Base-by-base conservation (phyloP, 331 rosid genomes). In the Ulmus americana region DNA sequence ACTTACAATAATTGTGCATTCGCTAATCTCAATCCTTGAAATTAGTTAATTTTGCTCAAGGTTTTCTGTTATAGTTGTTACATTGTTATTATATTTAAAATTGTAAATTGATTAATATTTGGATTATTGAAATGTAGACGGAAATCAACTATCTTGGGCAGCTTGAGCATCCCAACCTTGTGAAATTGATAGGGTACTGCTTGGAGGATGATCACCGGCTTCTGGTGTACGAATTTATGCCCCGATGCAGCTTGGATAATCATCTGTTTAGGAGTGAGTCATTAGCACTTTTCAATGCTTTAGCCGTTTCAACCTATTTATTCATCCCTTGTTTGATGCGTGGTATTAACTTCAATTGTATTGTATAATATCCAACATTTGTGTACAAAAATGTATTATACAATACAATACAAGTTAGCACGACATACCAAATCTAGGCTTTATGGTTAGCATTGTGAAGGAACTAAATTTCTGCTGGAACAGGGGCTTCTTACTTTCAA, bases 141-240 rank as follows among this genome's bases (percentile, higher is more conserved):
- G 99, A 94, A 76, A 94, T 94, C 57, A 88, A 90, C 70, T 94
- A 79, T 67, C 87, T 94, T 78, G 99, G 99, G 57, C 97, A 84
- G 82, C 89, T 94, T 69, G 83, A 75, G 46, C 97, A 94, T 73
- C 91, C 89, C 55, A 90, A 94, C 79, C 99, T 94, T 55, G 99
- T 94, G 77, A 87, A 70, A 79, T 69, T 94, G 77, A 58, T 90
- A 8, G 99, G 97, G 50, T 90, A 87, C 80, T 94, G 99, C 87
- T 76, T 90, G 62, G 99, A 94, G 80, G 96, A 94, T 70, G 97
- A 94, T 12, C 99, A 94, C 0, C 79, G 97, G 39, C 90, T 94
- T 72, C 76, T 94, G 69, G 96, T 87, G 15, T 94, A 94, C 35
- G 99, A 94, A 68, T 94, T 84, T 65, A 70, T 94, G 95, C 64